These are phyloP conservation scores for Cladosporium sp. DNA, from an alignment of 2,329 filamentous ascomycete genomes.

Conservation along the genomic window DNA sequence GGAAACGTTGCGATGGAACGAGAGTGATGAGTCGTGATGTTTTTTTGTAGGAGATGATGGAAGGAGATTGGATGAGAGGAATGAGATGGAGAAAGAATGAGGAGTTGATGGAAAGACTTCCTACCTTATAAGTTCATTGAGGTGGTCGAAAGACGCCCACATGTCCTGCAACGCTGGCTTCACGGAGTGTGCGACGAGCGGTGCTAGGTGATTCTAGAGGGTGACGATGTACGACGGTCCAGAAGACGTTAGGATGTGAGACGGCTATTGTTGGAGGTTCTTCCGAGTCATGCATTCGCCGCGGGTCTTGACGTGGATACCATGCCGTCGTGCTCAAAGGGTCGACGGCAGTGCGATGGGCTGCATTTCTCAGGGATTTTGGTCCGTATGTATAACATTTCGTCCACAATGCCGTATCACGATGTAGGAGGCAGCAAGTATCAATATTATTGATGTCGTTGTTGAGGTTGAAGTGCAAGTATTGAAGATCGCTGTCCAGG, in stretches of 20 bases:
- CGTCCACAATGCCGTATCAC: background rate
- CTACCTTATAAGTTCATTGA: slow-evolving; percentile 6
- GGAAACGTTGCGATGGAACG: background rate
- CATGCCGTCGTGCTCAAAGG: background rate
- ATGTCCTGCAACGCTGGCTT: slow-evolving; percentile 2
- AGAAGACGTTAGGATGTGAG: slow-evolving; percentile 11
- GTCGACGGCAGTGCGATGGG: background rate
- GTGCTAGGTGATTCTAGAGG: background rate
- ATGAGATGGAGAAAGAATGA: slow-evolving; percentile 1
- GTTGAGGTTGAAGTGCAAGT: background rate
- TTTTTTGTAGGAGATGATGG: background rate
- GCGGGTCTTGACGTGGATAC: slow-evolving; percentile 1
- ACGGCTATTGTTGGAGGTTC: slow-evolving; percentile 9
- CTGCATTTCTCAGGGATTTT: background rate
- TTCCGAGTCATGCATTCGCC: slow-evolving; percentile 6
- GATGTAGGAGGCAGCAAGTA: background rate
- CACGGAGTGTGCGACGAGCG: background rate
- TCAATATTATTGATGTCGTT: background rate
- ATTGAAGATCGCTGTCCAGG: background rate
- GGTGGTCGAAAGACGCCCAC: background rate
- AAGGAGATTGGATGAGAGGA: slow-evolving; percentile 14
- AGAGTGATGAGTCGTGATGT: slow-evolving; percentile 6
- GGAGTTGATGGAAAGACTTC: background rate
- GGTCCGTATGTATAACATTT: background rate
- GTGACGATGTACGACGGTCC: background rate